Conservation (phyloP, 257 asterid species). For the Craterostigma plantagineum region DNA sequence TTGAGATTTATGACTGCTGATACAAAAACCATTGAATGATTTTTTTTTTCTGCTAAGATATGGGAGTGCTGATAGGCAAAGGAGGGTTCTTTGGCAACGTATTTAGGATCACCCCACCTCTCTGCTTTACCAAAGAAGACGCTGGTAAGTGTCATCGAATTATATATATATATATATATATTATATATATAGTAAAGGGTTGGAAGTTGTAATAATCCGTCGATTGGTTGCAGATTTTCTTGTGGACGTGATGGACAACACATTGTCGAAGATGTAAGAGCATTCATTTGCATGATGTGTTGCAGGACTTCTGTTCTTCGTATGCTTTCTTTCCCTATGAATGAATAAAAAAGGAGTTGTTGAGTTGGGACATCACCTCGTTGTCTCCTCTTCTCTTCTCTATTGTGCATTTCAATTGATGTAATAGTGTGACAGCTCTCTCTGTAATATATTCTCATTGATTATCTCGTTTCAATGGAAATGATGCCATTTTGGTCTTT, state of each 20-base stretch:
- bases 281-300: too few species aligned
- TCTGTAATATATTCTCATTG: too few species aligned
- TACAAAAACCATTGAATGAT: not conserved
- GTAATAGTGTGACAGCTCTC: too few species aligned
- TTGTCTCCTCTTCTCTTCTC: slow-evolving; percentile 17
- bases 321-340: not conserved
- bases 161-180: too few species aligned
- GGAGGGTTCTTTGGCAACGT: slow-evolving; percentile 89
- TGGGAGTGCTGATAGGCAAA: slow-evolving; percentile 82
- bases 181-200: too few species aligned
- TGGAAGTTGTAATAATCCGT: not conserved
- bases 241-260: slow-evolving; percentile 53
- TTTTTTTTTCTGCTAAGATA: slow-evolving; percentile 22
- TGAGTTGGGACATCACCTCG: slow-evolving; percentile 52
- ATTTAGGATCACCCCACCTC: slow-evolving; percentile 87
- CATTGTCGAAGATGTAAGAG: slow-evolving; percentile 39
- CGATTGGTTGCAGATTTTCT: slow-evolving; percentile 32
- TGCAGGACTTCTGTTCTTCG: not conserved
- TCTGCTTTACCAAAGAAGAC: slow-evolving; percentile 84
- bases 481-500: too few species aligned
- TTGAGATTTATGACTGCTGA: not conserved
- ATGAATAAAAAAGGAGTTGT: not conserved
- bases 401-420: too few species aligned
- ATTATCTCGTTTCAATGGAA: too few species aligned
- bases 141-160: slow-evolving; percentile 28